These are phyloP conservation scores for Arbutus unedo DNA, from an alignment of 148 eudicot genomes.

Conservation along the genomic window DNA sequence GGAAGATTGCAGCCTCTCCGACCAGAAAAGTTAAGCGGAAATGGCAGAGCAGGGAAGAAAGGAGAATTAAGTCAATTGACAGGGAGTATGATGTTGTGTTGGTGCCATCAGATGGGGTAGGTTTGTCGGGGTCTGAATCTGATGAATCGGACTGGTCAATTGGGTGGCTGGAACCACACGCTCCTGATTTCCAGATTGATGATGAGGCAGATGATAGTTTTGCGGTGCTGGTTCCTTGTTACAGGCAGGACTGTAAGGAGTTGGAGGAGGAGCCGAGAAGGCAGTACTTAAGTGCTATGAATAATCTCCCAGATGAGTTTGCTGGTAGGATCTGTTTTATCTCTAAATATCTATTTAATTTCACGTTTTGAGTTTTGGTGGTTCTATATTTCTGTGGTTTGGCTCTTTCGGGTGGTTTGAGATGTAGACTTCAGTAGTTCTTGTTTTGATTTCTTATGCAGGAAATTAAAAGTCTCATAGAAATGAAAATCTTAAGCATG, in stretches of 20 bases:
- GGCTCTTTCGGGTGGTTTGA: no score
- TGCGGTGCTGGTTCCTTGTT: slow-evolving; percentile 93
- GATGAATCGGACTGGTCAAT: slow-evolving; percentile 99
- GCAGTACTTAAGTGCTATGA: background rate
- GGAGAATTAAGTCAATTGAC: slow-evolving; percentile 46
- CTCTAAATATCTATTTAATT: background rate
- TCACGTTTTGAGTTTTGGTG: background rate
- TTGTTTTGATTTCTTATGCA: no score
- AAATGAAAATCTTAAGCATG: no score
- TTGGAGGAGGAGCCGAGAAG: slow-evolving; percentile 32
- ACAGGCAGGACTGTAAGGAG: slow-evolving; percentile 38
- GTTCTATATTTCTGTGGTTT: no score
- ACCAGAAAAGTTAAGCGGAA: slow-evolving; percentile 57
- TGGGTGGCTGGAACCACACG: slow-evolving; percentile 95
- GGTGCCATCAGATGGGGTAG: slow-evolving; percentile 88
- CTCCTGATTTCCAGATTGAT: slow-evolving; percentile 81
- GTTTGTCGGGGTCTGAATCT: slow-evolving; percentile 86
- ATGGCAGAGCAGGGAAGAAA: slow-evolving; percentile 76
- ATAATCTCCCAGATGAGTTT: background rate
- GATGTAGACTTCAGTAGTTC: no score
- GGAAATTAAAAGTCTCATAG: no score
- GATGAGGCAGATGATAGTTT: slow-evolving; percentile 80
- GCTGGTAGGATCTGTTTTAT: background rate
- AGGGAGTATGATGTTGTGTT: slow-evolving; percentile 83
- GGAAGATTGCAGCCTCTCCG: slow-evolving; percentile 41